Base-by-base conservation (phyloP, 2,329 filamentous ascomycete genomes). In the Ophiostoma sp. region DNA sequence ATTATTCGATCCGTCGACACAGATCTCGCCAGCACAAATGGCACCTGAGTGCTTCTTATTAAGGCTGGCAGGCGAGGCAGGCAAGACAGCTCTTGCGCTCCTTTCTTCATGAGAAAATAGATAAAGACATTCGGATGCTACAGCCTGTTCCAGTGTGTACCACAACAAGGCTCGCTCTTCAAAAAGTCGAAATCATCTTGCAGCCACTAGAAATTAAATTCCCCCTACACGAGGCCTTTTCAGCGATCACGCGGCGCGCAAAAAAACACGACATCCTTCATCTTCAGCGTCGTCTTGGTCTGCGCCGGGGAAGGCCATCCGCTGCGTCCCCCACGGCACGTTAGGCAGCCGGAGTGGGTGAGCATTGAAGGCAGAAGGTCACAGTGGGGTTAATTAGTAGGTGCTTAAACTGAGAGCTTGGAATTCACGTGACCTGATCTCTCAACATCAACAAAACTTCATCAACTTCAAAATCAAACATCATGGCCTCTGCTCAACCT, bases 271-370 rank as follows among this genome's bases (percentile, higher is more conserved):
- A 45, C 36, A 45, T 66, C 33, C 17, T 12, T 15, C 42, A 7
- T 33, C 12, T 70, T 15, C 48, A 25, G 64, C 45, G 45, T 69
- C 28, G 66, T n/a, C 66, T 25, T 69, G 66, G 66, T 45, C 39
- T 25, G 63, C 59, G 12, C 63, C 25, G 42, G 42, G 28, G 42
- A 28, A 48, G 7, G n/a, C 25, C 42, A n/a, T 50, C 39, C 17
- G 22, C 25, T 36, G 45, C 66, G 22, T 48, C 66, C 45, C 66
- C 66, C 66, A 69, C 66, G 66, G 45, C 66, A 55, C 17, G 25
- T 50, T n/a, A 48, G 64, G 17, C 42, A 33, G 39, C 25, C 15
- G 25, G 22, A 68, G 59, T 64, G n/a, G 63, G 36, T 64, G 36
- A 25, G 36, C 17, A 11, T 36, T 61, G 19, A 36, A 22, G 42